phyloP scores from a whole-genome alignment of 2,329 filamentous ascomycete species.

The Rugonectria rugulosa region DNA sequence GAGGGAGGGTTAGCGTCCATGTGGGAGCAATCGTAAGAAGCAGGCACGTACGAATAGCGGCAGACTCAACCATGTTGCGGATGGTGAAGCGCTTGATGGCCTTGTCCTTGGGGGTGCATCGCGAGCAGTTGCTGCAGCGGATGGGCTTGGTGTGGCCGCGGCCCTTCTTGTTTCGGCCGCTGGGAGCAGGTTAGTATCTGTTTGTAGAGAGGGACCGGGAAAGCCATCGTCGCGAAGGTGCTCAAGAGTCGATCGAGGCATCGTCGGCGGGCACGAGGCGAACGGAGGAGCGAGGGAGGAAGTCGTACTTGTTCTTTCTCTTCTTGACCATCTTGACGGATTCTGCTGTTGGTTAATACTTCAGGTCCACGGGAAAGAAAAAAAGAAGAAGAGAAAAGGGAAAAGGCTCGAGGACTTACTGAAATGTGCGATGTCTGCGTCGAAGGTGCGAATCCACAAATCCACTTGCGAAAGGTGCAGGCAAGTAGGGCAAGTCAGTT shows the following conservation, averaged over 20 bases:
- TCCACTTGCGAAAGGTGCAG: conserved; percentile 31
- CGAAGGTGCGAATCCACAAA: conserved; percentile 20
- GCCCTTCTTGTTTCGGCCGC: conserved; percentile 99
- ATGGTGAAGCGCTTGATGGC: conserved; percentile 99
- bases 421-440: conserved; percentile 42
- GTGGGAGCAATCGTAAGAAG: not conserved
- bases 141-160: conserved; percentile 99
- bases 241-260: conserved; percentile 25
- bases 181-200: conserved; percentile 48
- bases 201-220: not conserved
- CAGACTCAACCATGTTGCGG: conserved; percentile 99
- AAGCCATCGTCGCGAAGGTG: conserved; percentile 21
- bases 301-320: conserved; percentile 71
- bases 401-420: conserved; percentile 39
- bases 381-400: conserved; percentile 31
- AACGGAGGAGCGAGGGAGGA: conserved; percentile 33
- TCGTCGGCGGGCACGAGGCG: conserved; percentile 25
- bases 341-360: conserved; percentile 50
- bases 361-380: conserved; percentile 43
- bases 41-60: conserved; percentile 92
- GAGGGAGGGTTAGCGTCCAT: conserved; percentile 22
- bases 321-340: conserved; percentile 76
- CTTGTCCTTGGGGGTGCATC: conserved; percentile 99
- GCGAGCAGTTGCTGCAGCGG: conserved; percentile 76
- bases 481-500: conserved; percentile 32